Conservation (phyloP, 129 eudicot genomes). For the Tagetes patula region DNA sequence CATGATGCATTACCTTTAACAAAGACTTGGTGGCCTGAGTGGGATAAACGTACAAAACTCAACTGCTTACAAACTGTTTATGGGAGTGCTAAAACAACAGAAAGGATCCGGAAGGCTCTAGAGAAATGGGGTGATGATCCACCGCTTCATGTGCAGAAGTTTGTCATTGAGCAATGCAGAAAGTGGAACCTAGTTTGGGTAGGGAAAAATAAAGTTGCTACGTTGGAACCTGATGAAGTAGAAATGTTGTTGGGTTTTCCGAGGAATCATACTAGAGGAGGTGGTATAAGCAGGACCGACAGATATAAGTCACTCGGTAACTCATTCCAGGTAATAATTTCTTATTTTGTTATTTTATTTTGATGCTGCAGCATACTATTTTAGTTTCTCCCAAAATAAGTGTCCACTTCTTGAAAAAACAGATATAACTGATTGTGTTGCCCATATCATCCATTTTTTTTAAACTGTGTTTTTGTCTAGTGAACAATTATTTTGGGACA, state of each 20-base stretch:
- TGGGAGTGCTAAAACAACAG: constrained; percentile 61
- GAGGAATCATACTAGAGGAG: constrained; percentile 83
- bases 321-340: constrained; percentile 75
- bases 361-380: neutral
- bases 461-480: neutral
- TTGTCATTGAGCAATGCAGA: constrained; percentile 58
- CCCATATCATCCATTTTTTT: neutral
- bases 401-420: neutral
- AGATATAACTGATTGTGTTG: neutral
- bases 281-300: constrained; percentile 86
- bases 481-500: neutral
- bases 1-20: constrained; percentile 69
- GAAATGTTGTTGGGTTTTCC: constrained; percentile 90
- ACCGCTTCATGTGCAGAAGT: constrained; percentile 50
- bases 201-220: constrained; percentile 80
- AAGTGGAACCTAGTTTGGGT: constrained; percentile 97
- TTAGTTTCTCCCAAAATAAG: constrained; percentile 3
- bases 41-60: constrained; percentile 73
- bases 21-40: constrained; percentile 81
- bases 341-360: neutral
- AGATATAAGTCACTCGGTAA: constrained; percentile 85
- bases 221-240: constrained; percentile 84
- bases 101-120: constrained; percentile 66
- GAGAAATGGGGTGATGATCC: constrained; percentile 55
- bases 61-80: constrained; percentile 78